A percentile compares a stretch with the other conserved stretches of the same genome.
Evolutionary conservation across 345 rosid species (phyloP).

Genomic region (Eucalyptus cladocalyx): DNA sequence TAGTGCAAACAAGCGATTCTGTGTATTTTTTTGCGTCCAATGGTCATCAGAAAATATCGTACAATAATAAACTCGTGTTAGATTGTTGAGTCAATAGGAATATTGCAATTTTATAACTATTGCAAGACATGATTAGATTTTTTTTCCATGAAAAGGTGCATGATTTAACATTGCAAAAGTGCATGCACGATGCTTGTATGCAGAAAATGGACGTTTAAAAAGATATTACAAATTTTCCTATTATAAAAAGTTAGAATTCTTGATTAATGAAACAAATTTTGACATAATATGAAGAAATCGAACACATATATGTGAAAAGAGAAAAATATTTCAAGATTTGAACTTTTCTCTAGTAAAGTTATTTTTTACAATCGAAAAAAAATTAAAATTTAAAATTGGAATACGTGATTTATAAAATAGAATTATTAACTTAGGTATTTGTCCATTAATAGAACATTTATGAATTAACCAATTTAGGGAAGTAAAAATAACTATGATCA

Average conservation of each 20-base stretch:
- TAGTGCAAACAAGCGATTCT: neutral
- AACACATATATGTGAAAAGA: too few species aligned
- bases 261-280: too few species aligned
- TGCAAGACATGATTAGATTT: neutral
- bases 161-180: neutral
- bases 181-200: neutral
- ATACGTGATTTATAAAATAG: too few species aligned
- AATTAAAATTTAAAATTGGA: too few species aligned
- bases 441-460: too few species aligned
- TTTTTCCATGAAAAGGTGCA: neutral
- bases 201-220: neutral
- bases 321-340: too few species aligned
- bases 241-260: neutral
- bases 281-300: neutral
- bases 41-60: neutral
- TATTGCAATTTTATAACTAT: neutral
- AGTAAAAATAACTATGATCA: too few species aligned
- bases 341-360: too few species aligned
- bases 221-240: neutral
- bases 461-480: too few species aligned
- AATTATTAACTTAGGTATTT: too few species aligned
- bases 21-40: neutral
- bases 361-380: too few species aligned
- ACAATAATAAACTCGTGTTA: neutral
- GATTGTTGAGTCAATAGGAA: neutral